These are phyloP conservation scores for Fusarium graminum DNA, from an alignment of 2,329 filamentous ascomycete genomes.

Conservation along the genomic window DNA sequence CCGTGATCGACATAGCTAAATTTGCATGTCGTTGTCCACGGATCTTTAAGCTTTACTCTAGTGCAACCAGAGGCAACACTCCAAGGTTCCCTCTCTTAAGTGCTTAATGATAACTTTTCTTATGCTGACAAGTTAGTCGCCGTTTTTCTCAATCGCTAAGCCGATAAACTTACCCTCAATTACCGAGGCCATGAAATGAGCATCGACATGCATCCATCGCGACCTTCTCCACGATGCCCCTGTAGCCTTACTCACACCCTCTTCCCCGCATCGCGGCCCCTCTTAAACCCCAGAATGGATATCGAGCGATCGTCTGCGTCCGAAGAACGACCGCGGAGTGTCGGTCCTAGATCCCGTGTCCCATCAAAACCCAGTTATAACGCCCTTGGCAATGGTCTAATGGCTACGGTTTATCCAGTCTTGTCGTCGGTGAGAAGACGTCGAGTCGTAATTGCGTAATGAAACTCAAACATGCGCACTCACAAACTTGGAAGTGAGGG, in stretches of 20 bases:
- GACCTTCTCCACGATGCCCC: constrained; percentile 33
- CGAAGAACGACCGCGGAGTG: constrained; percentile 39
- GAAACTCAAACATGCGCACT: constrained; percentile 2
- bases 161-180: constrained; percentile 6
- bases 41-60: neutral
- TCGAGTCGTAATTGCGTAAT: neutral
- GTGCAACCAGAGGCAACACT: neutral
- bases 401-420: constrained; percentile 20
- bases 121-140: neutral
- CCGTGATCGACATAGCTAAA: constrained; percentile 35
- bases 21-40: constrained; percentile 14
- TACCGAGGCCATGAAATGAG: constrained; percentile 9
- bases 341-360: constrained; percentile 42
- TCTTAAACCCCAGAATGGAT: constrained; percentile 6
- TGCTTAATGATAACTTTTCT: neutral
- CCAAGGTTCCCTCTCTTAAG: neutral
- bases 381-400: constrained; percentile 21
- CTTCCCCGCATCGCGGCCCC: constrained; percentile 38
- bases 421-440: neutral
- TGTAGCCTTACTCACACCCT: constrained; percentile 8
- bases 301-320: constrained; percentile 38
- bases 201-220: constrained; percentile 7
- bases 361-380: neutral
- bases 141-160: neutral
- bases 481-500: constrained; percentile 1